Evolutionary conservation across 208 protist species (phyloP), one percentile per base, ranked within the genome.

Genomic region (Trypanosoma platydactyli): DNA sequence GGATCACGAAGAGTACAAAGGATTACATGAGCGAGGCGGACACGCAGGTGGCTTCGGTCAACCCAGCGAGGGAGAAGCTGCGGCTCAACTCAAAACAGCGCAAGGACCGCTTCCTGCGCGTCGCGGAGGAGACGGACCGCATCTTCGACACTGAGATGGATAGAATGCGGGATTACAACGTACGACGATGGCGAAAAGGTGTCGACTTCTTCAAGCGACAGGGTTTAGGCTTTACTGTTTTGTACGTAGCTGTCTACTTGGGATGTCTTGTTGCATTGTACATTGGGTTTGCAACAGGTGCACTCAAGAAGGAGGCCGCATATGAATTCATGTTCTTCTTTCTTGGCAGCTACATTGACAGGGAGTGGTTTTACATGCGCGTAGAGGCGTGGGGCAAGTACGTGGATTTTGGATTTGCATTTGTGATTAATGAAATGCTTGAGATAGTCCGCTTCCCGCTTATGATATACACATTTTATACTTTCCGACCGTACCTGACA

Each of bases 1-100:
- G 89, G 89, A 84, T 91, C 54, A 89, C 84, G 30, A 92, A 91
- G 73, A 92, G 86, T 62, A 94, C 89, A 29, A 92, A 91, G 73
- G 89, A 94, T 61, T 94, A 94, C 73, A 86, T 91, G 73, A 78
- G 62, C 24, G 89, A 94, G 70, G 77, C 68, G 11, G 82, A 92
- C 38, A 66, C 63, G 12, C 85, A 83, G 61, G 55, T 56, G 0
- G 49, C 60, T n/a, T 63, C 59, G 33, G 51, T 77, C 42, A 77
- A 71, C 48, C 64, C 71, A 60, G 22, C 44, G 3, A 70, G 65
- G 42, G 71, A 77, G 5, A 70, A 59, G 53, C 54, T 72, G n/a
- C 38, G 33, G 24, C 42, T 33, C 18, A 42, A 71, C 29, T 60
- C 76, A n/a, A 60, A 70, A 20, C 46, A 51, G 24, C 51, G 64